Percentiles rank a stretch among this genome's conserved stretches.
Evolutionary conservation across 2,329 filamentous ascomycete genomes (phyloP).

Genomic region (Pezicula rhizophila): DNA sequence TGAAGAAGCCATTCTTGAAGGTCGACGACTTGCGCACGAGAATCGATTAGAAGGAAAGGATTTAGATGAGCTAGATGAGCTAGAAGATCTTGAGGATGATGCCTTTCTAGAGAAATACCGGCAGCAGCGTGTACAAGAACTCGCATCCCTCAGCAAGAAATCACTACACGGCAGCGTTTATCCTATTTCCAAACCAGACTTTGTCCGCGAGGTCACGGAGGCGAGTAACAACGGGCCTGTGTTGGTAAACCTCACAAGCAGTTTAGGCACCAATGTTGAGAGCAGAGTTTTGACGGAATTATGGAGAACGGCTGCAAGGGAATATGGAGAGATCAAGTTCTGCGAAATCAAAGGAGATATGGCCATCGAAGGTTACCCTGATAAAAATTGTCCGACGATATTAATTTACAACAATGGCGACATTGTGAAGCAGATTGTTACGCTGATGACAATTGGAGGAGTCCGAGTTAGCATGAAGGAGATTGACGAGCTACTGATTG

Average conservation of each 20-base stretch:
- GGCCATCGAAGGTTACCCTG: constrained; percentile 95
- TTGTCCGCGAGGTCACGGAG: constrained; percentile 84
- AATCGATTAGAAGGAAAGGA: constrained; percentile 93
- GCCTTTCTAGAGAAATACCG: constrained; percentile 83
- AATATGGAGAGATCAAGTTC: constrained; percentile 95
- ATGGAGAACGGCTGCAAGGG: constrained; percentile 76
- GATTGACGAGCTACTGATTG: constrained; percentile 74
- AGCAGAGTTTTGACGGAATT: constrained; percentile 77
- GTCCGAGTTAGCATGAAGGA: constrained; percentile 64
- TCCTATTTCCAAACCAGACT: constrained; percentile 90
- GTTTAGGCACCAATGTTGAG: constrained; percentile 74
- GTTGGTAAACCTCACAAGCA: constrained; percentile 76
- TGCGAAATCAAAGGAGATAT: constrained; percentile 89
- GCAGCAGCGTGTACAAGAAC: constrained; percentile 79
- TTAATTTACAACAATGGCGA: constrained; percentile 88
- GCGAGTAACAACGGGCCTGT: constrained; percentile 66
- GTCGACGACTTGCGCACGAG: constrained; percentile 76
- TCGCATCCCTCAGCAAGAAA: constrained; percentile 68
- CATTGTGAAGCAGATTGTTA: constrained; percentile 89
- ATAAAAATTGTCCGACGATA: constrained; percentile 90
- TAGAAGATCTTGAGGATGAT: constrained; percentile 95
- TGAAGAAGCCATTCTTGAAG: constrained; percentile 86
- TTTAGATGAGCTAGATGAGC: constrained; percentile 83
- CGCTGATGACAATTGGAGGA: constrained; percentile 72
- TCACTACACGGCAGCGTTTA: constrained; percentile 86